Percentiles rank a stretch among this genome's conserved stretches.
Conservation (phyloP, 768 basidiomycete species). For the Agaricus sinodeliciosus region DNA sequence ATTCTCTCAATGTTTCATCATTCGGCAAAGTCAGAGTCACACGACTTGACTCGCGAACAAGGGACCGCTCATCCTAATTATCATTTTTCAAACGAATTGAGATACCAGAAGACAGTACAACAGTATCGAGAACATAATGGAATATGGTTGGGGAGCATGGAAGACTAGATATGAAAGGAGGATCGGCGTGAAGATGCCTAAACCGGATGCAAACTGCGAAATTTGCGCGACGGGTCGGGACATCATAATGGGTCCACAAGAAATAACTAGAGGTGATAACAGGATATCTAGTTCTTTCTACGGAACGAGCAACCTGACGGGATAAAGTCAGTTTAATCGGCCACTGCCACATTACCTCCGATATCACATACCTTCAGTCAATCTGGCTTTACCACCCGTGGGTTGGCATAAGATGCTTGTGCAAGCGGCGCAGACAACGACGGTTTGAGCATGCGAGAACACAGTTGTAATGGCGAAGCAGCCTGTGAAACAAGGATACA, state of each 20-base stretch:
- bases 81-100: neutral
- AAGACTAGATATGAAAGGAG: neutral
- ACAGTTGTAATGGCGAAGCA: conserved; percentile 96
- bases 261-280: conserved; percentile 13
- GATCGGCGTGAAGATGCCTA: neutral
- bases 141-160: neutral
- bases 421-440: conserved; percentile 91
- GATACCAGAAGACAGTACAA: conserved; percentile 5
- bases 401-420: conserved; percentile 95
- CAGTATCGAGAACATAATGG: conserved; percentile 5
- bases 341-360: neutral
- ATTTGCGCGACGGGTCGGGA: neutral
- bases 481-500: conserved; percentile 37
- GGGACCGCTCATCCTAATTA: neutral
- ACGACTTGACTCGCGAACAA: conserved; percentile 1
- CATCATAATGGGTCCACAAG: conserved; percentile 8
- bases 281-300: conserved; percentile 71
- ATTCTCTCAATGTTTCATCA: neutral
- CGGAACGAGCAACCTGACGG: conserved; percentile 90
- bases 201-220: neutral
- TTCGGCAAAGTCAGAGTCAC: neutral
- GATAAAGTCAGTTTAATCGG: conserved; percentile 2
- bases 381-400: conserved; percentile 93
- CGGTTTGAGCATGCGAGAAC: conserved; percentile 99
- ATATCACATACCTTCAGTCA: conserved; percentile 84